These are phyloP conservation scores for Alternaria ventricosa DNA, from an alignment of 2,329 filamentous ascomycete genomes.

Conservation along the genomic window DNA sequence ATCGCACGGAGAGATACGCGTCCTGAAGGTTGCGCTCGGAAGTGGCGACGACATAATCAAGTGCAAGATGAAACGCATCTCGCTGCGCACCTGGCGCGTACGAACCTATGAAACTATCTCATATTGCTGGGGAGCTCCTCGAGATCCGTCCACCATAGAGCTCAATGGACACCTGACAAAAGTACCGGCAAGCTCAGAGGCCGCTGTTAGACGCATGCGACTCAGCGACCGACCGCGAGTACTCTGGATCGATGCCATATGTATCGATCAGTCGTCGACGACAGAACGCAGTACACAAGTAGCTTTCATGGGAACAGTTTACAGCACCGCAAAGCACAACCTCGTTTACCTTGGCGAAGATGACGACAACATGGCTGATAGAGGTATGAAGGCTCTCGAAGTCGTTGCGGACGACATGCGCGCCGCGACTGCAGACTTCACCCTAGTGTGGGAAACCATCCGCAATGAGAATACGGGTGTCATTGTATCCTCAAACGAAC, in stretches of 20 bases:
- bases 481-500: accelerated
- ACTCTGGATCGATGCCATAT: background rate
- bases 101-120: too few species aligned
- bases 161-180: background rate
- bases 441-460: accelerated
- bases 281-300: background rate
- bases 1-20: background rate
- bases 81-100: too few species aligned
- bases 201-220: background rate
- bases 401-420: background rate
- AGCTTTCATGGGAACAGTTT: accelerated
- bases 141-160: accelerated
- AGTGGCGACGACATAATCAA: background rate
- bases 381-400: background rate
- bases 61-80: background rate
- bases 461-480: accelerated
- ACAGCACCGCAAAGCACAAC: background rate
- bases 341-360: background rate
- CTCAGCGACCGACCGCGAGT: background rate
- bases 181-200: background rate
- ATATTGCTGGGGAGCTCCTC: background rate
- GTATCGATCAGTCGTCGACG: background rate
- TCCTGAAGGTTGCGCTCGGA: background rate
- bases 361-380: background rate
- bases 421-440: accelerated